Percentiles rank a stretch among this genome's conserved stretches.
Conservation (phyloP, 2,329 filamentous ascomycete species). For the Penicillium sp. region DNA sequence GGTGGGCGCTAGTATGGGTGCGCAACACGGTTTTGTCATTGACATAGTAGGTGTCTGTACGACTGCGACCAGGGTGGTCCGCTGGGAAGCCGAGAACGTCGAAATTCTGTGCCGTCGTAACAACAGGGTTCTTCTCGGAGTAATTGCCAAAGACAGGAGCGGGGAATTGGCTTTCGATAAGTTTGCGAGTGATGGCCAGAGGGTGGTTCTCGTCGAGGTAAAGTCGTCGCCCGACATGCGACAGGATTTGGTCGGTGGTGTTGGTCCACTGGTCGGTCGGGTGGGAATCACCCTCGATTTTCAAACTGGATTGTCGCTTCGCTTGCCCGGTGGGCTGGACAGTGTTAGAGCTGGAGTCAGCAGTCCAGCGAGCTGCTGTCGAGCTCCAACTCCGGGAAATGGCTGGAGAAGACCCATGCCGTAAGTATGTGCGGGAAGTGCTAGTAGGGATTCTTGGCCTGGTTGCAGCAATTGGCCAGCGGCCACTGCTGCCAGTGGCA, state of each 20-base stretch:
- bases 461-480: constrained; percentile 36
- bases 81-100: constrained; percentile 91
- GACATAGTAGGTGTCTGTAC: constrained; percentile 94
- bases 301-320: constrained; percentile 38
- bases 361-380: constrained; percentile 31
- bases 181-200: constrained; percentile 83
- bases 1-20: constrained; percentile 94
- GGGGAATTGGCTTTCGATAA: constrained; percentile 90
- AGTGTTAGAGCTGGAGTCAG: constrained; percentile 17
- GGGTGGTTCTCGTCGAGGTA: constrained; percentile 92
- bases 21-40: constrained; percentile 81
- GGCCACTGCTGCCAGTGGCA: constrained; percentile 37
- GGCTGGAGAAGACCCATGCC: constrained; percentile 19
- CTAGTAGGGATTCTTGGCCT: constrained; percentile 25
- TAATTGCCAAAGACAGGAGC: constrained; percentile 73
- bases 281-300: constrained; percentile 68
- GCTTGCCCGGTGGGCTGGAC: constrained; percentile 1
- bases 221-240: constrained; percentile 75
- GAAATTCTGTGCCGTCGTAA: constrained; percentile 86
- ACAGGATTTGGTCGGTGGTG: constrained; percentile 73
- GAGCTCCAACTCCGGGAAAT: constrained; percentile 37
- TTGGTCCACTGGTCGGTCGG: constrained; percentile 83
- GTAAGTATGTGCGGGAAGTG: constrained; percentile 26
- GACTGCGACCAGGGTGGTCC: constrained; percentile 84
- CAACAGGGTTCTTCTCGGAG: constrained; percentile 79